Percentiles rank a stretch among this genome's conserved stretches.
Evolutionary conservation across 1,284 basidiomycete species (phyloP).

Genomic region (Stereum hirsutum): DNA sequence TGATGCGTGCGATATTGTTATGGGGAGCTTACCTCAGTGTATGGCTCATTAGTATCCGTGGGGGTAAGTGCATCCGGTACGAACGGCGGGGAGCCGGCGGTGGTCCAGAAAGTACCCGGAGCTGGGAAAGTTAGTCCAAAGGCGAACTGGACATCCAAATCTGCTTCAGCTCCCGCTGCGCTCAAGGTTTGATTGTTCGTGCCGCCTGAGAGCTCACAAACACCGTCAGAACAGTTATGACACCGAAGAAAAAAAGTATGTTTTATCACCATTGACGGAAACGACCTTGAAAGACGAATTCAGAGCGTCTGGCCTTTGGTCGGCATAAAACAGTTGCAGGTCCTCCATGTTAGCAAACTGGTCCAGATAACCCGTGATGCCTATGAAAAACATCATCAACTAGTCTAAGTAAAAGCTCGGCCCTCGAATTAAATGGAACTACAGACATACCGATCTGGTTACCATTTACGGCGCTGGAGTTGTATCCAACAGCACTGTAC

Average conservation of each 20-base stretch:
- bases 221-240: slow-evolving; percentile 14
- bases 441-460: slow-evolving; percentile 49
- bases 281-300: slow-evolving; percentile 35
- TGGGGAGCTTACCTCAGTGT: slow-evolving; percentile 33
- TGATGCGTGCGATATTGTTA: no score
- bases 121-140: slow-evolving; percentile 47
- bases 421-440: slow-evolving; percentile 29
- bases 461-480: slow-evolving; percentile 23
- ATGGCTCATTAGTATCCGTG: slow-evolving; percentile 57
- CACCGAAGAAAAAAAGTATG: slow-evolving; percentile 14
- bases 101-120: slow-evolving; percentile 48
- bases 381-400: no score
- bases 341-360: slow-evolving; percentile 42
- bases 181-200: slow-evolving; percentile 48
- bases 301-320: slow-evolving; percentile 21
- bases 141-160: slow-evolving; percentile 63
- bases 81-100: slow-evolving; percentile 50
- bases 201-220: slow-evolving; percentile 21
- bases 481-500: slow-evolving; percentile 40
- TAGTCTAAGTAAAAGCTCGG: no score
- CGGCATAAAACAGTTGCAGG: slow-evolving; percentile 29
- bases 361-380: slow-evolving; percentile 43
- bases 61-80: slow-evolving; percentile 31
- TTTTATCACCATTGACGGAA: slow-evolving; percentile 18
- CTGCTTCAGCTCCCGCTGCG: slow-evolving; percentile 56